Conservation (phyloP, 2,329 filamentous ascomycete species). For the Teratosphaeria pseudoeucalypti region DNA sequence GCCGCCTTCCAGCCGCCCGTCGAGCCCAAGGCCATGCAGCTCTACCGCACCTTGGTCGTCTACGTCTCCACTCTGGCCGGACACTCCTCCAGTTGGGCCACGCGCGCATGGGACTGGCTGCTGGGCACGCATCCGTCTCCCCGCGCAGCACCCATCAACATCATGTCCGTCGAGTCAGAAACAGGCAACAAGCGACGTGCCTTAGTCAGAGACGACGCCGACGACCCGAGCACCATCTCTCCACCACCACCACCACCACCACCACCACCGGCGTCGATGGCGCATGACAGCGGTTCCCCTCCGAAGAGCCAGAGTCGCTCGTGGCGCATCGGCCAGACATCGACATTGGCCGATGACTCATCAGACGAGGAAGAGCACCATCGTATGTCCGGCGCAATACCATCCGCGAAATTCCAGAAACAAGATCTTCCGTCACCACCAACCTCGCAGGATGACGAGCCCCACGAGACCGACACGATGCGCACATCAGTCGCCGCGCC, state of each 20-base stretch:
- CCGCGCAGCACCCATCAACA: not conserved
- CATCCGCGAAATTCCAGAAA: not conserved
- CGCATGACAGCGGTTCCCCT: not conserved
- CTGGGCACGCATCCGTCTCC: not conserved
- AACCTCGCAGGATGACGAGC: not conserved
- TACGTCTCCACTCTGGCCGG: not conserved
- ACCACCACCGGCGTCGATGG: not conserved
- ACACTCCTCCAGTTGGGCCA: not conserved
- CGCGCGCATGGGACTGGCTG: not conserved
- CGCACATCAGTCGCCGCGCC: not conserved
- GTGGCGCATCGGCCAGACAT: not conserved
- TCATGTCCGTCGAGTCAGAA: not conserved
- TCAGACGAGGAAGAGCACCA: not conserved
- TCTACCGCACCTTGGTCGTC: not conserved
- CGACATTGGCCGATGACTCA: not conserved
- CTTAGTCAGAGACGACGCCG: not conserved
- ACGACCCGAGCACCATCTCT: not conserved
- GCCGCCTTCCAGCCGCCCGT: not conserved
- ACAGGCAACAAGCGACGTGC: slow-evolving; percentile 7
- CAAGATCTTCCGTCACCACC: not conserved
- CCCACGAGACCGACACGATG: not conserved
- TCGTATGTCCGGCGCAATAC: not conserved
- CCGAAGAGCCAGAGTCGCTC: not conserved
- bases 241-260: not conserved
- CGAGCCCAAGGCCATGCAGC: slow-evolving; percentile 1